Base-by-base conservation (phyloP, 306 rosid species). In the Vigna angularis region DNA sequence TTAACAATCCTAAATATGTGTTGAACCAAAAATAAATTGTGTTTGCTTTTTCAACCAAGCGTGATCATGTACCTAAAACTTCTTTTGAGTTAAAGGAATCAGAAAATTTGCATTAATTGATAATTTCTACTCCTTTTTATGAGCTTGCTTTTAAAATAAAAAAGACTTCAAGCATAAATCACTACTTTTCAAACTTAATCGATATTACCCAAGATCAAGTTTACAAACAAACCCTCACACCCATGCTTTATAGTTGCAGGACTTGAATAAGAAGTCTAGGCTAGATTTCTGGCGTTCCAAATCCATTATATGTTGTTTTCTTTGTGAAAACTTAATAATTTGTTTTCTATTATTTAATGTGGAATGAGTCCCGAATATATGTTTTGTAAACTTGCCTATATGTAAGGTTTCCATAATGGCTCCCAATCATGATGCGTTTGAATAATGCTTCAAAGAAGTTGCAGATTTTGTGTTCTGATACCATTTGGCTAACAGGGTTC, bases 401-500 rank as follows among this genome's bases (percentile, higher is more conserved):
- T 42, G 47, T 22, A 47, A 57, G 67, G 40, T 57, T 78, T 8
- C 69, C 56, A 22, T 9, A 17, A 18, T 48, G 32, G 16, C 64
- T 58, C 40, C 67, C 17, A 13, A 72, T 36, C 69, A 38, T 82
- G 53, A 67, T 26, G 1, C 66, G 51, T 58, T 70, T 74, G 44
- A 78, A 66, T 72, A 66, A 73, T 73, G 57, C 67, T 85, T 76
- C 67, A 26, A 61, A 71, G 73, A 20, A 86, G 70, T 80, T 52
- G 50, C 63, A 82, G 58, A 70, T 70, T 65, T 68, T 72, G 82
- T 72, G 83, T 87, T 84, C 91, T 86, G 85, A 78, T 86, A 75
- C 88, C 68, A 85, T 92, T 85, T 87, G 91, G 94, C 91, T 94
- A 90, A 89, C 98, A 92, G 98, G 97, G 97, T 89, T 94, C 98